phyloP scores from a whole-genome alignment of 2,329 filamentous ascomycete genomes.

The Cordyceps cicadae region DNA sequence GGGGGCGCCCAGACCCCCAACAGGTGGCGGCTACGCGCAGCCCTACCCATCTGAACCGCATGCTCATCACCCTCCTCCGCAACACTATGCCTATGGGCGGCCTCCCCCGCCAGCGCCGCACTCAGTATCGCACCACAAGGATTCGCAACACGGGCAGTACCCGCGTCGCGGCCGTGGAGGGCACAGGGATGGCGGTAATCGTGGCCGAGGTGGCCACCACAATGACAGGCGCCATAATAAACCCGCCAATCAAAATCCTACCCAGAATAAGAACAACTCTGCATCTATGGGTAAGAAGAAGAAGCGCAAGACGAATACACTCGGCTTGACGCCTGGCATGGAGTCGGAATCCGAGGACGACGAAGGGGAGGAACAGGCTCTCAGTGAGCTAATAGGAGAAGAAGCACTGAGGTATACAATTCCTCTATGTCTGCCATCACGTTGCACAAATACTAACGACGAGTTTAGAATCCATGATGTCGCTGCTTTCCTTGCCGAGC shows the following conservation, averaged over 20 bases:
- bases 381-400: conserved; percentile 45
- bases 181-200: conserved; percentile 27
- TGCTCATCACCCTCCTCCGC: conserved; percentile 22
- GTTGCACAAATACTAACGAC: conserved; percentile 11
- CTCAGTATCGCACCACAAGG: conserved; percentile 25
- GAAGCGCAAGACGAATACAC: conserved; percentile 62
- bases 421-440: background rate
- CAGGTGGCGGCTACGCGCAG: conserved; percentile 23
- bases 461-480: conserved; percentile 55
- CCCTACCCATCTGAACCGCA: conserved; percentile 34
- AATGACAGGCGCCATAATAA: conserved; percentile 39
- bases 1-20: conserved; percentile 15
- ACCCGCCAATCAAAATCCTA: conserved; percentile 20
- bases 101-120: conserved; percentile 28
- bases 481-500: conserved; percentile 70
- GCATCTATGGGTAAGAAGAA: conserved; percentile 54
- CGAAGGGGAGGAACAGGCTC: conserved; percentile 62
- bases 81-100: conserved; percentile 31
- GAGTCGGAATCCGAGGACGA: conserved; percentile 58
- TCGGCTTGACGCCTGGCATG: conserved; percentile 62
- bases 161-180: conserved; percentile 27
- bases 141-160: conserved; percentile 28
- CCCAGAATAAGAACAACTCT: conserved; percentile 26
- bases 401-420: conserved; percentile 43
- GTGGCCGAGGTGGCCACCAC: conserved; percentile 33